These are phyloP conservation scores for Aspergillus clavatus DNA, from an alignment of 2,329 filamentous ascomycete genomes.

Conservation along the genomic window DNA sequence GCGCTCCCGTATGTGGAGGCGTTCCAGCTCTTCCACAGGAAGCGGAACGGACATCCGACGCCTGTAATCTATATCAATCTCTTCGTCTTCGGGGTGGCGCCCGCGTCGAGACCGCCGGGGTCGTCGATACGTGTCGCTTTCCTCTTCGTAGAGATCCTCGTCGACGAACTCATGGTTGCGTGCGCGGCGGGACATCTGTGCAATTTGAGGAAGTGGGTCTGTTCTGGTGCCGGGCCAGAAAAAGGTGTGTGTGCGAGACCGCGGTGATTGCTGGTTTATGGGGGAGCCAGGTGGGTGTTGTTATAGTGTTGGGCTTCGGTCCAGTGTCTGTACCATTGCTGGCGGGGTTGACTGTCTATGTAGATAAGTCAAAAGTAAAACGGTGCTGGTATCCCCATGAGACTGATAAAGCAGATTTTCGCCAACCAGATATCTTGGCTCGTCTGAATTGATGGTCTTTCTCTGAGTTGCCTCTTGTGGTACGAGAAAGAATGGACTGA, in stretches of 20 bases:
- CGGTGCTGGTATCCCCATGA: not conserved
- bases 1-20: conserved; percentile 38
- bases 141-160: conserved; percentile 26
- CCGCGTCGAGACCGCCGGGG: conserved; percentile 22
- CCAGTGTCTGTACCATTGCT: not conserved
- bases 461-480: too few species aligned
- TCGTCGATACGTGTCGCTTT: conserved; percentile 21
- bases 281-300: not conserved
- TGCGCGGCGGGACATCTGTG: conserved; percentile 29
- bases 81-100: conserved; percentile 26
- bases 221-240: too few species aligned
- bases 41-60: conserved; percentile 33
- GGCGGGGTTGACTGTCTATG: too few species aligned
- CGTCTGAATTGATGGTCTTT: not conserved
- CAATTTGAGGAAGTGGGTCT: not conserved
- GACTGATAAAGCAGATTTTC: not conserved
- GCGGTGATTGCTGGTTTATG: not conserved
- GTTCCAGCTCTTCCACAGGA: conserved; percentile 41
- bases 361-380: too few species aligned
- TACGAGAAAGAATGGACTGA: not conserved
- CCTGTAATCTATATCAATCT: conserved; percentile 19
- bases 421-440: not conserved
- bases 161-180: conserved; percentile 28
- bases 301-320: not conserved
- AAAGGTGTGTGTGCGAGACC: not conserved